These are phyloP conservation scores for Podospora australis DNA, from an alignment of 495 filamentous ascomycete species.

Conservation along the genomic window DNA sequence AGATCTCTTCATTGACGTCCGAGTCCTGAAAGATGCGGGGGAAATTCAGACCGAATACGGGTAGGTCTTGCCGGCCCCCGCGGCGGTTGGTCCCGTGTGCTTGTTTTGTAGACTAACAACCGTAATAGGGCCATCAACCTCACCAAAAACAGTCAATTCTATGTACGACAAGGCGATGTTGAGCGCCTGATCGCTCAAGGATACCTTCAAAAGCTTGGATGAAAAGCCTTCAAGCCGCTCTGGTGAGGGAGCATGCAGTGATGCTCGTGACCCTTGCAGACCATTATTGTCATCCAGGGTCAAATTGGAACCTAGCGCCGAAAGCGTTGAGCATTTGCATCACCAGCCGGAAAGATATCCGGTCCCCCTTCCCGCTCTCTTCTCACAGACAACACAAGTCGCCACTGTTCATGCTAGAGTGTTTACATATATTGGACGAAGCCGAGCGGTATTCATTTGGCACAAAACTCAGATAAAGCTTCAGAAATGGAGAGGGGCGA, in stretches of 20 bases:
- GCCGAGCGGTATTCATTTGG: not conserved
- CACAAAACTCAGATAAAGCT: not conserved
- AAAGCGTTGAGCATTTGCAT: not conserved
- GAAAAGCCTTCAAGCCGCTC: constrained; percentile 62
- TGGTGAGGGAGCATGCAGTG: constrained; percentile 37
- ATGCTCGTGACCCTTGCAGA: not conserved
- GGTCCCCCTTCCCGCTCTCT: not conserved
- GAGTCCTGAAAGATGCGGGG: constrained; percentile 93
- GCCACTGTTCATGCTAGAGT: not conserved
- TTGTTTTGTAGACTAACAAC: constrained; percentile 11
- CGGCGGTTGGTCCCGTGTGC: not conserved
- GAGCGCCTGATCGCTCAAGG: constrained; percentile 92
- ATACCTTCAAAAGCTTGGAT: constrained; percentile 90
- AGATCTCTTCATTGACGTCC: constrained; percentile 96
- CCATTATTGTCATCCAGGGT: not conserved
- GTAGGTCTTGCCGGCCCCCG: constrained; percentile 44
- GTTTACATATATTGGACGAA: not conserved
- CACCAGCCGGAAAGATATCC: not conserved
- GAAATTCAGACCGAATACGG: constrained; percentile 99
- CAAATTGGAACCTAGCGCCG: not conserved
- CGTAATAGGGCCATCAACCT: constrained; percentile 78
- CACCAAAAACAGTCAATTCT: constrained; percentile 97
- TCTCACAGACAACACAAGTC: too few species aligned
- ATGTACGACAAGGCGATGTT: constrained; percentile 93
- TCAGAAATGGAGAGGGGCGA: not conserved